These are phyloP conservation scores for Pelargonium myrrhifolium DNA, from an alignment of 441 rosid species.

Conservation along the genomic window DNA sequence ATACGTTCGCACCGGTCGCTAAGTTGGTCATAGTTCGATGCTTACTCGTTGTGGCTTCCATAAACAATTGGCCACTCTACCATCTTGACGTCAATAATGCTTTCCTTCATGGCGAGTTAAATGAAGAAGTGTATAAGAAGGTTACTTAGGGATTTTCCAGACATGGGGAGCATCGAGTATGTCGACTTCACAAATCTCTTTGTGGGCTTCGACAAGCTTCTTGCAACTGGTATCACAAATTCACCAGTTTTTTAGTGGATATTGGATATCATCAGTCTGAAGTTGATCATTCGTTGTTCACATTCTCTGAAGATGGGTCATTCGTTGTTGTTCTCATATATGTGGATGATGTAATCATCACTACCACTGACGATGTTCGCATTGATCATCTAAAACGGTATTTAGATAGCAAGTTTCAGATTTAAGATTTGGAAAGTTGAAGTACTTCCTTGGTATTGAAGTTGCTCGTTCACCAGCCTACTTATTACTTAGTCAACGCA, in stretches of 20 bases:
- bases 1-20: no score
- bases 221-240: not conserved
- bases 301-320: no score
- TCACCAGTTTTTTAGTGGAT: not conserved
- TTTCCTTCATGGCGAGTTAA: not conserved
- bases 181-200: not conserved
- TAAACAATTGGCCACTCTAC: not conserved
- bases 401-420: no score
- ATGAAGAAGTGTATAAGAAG: not conserved
- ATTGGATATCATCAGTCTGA: no score
- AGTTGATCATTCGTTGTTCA: no score
- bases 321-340: no score
- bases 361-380: no score
- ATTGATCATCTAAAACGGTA: no score
- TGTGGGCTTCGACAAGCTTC: not conserved
- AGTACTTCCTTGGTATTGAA: no score
- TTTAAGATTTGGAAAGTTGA: not conserved
- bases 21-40: not conserved
- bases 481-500: not conserved
- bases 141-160: not conserved
- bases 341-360: no score
- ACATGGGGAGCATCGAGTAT: not conserved
- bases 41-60: not conserved
- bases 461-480: not conserved
- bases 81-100: not conserved